A percentile compares a stretch with the other conserved stretches of the same genome.
These are phyloP conservation scores for Tolypocladium inflatum DNA, from an alignment of 2,329 filamentous ascomycete genomes.

Conservation along the genomic window DNA sequence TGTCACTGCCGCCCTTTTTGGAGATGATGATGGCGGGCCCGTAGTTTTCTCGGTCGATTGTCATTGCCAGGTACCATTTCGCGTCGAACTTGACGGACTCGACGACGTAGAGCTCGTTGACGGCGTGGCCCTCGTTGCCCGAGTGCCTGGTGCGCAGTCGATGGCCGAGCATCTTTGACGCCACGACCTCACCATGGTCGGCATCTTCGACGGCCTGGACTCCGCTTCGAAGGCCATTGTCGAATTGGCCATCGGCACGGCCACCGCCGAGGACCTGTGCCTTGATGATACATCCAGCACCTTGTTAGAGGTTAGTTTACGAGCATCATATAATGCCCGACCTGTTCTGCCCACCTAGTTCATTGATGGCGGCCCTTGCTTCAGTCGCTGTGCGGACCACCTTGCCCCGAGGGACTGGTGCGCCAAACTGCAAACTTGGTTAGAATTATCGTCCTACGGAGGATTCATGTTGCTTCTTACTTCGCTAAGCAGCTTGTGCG, in stretches of 20 bases:
- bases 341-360: conserved; percentile 11
- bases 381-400: conserved; percentile 12
- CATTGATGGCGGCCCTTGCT: conserved; percentile 8
- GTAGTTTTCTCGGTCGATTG: conserved; percentile 30
- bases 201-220: conserved; percentile 5
- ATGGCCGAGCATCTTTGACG: conserved; percentile 11
- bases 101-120: conserved; percentile 25
- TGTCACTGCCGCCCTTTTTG: conserved; percentile 7
- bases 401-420: conserved; percentile 13
- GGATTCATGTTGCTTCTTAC: conserved; percentile 3
- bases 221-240: conserved; percentile 4
- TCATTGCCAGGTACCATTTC: conserved; percentile 31
- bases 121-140: conserved; percentile 2
- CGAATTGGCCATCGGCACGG: conserved; percentile 5
- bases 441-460: no score
- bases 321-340: no score
- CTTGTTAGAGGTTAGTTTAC: background rate
- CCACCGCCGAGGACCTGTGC: conserved; percentile 14
- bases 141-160: background rate
- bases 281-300: conserved; percentile 12
- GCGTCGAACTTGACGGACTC: conserved; percentile 18
- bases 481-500: conserved; percentile 15
- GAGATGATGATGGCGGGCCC: conserved; percentile 28
- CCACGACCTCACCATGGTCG: conserved; percentile 8
- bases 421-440: conserved; percentile 2